Base-by-base conservation (phyloP, 805 yeast genomes). In the Metschnikowia cubensis region DNA sequence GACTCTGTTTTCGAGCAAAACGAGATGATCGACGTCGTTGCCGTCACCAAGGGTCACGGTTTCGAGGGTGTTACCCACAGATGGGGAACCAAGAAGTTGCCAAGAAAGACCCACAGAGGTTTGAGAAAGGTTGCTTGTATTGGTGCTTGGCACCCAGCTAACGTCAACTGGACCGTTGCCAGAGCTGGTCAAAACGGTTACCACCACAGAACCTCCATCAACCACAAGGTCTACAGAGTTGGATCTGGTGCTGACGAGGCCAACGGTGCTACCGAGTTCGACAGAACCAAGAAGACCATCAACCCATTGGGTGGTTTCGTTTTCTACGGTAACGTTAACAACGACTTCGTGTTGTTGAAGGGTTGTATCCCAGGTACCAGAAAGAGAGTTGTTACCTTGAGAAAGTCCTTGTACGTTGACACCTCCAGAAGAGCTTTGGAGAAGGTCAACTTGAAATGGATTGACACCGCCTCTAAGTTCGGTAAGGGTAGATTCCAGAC, bases 401-500 rank as follows among this genome's bases (percentile, higher is more conserved):
- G 99, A 87, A 94, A 94, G 84, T 89, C 97, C 67, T 84, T 94
- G 75, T 88, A 89, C 89, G 88, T 87, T 72, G 94, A 91, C 86
- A 90, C 97, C 68, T 87, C 95, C 70, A 94, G 99, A 85, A 87
- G 84, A 81, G 98, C 98, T 69, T 75, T 87, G 68, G 99, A 94
- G 85, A 77, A 89, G 80, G 96, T 92, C 66, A 82, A 80, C 85
- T 88, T 94, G 80, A 94, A 94, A 82, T 94, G 98, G 99, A 94
- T 94, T 76, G 99, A 94, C 79, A 94, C 99, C 70, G 96, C 99
- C 75, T 94, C 99, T 73, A 91, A 92, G 82, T 94, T 94, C 91
- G 99, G 99, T 87, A 95, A 94, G 89, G 99, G 99, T 85, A 94
- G 99, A 87, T 94, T 94, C 98, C 99, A 94, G 84, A 94, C 99